A percentile compares a stretch with the other conserved stretches of the same genome.
These are phyloP conservation scores for Nicotiana benthamiana DNA, from an alignment of 257 asterid species.

Conservation along the genomic window DNA sequence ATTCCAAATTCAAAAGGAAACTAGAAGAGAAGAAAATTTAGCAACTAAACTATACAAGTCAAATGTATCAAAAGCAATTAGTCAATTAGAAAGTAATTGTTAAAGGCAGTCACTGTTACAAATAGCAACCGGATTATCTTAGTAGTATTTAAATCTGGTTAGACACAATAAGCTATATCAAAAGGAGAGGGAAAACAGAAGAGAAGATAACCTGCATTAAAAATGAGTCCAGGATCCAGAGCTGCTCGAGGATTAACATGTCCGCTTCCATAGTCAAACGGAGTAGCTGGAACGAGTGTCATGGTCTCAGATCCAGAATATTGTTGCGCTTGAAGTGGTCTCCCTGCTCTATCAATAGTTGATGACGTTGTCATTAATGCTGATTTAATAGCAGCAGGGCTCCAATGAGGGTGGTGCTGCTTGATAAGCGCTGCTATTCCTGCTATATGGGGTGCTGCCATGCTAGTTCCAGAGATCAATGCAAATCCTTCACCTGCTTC, in stretches of 20 bases:
- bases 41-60: neutral
- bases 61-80: neutral
- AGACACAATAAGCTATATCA: neutral
- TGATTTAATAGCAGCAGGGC: conserved; percentile 76
- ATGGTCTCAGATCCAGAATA: conserved; percentile 60
- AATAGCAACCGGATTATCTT: neutral
- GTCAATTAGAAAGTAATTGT: neutral
- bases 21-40: neutral
- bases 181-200: neutral
- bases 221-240: conserved; percentile 67
- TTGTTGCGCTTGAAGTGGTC: conserved; percentile 69
- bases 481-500: conserved; percentile 78
- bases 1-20: neutral
- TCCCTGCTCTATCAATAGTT: conserved; percentile 59
- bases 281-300: conserved; percentile 60
- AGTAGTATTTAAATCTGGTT: neutral
- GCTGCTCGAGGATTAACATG: conserved; percentile 80
- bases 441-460: conserved; percentile 83
- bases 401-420: conserved; percentile 79
- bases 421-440: conserved; percentile 81
- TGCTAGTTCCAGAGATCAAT: conserved; percentile 78
- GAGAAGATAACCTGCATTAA: conserved; percentile 49
- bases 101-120: neutral
- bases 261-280: conserved; percentile 78
- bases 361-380: conserved; percentile 76